Evolutionary conservation across 345 rosid species (phyloP).

Genomic region (Durio zibethinus): DNA sequence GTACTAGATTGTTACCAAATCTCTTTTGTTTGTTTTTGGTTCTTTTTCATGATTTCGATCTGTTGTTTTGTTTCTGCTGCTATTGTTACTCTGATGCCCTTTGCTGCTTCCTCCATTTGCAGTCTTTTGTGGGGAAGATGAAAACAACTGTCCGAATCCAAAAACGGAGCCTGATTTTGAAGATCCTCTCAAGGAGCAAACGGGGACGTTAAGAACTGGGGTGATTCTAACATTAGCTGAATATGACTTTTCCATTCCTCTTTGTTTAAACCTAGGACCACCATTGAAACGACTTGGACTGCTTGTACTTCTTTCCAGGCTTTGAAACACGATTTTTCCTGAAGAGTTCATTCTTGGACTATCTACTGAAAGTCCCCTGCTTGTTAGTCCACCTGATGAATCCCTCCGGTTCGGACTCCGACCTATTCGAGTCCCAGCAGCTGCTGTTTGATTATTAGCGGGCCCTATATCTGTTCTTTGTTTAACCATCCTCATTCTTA

Average conservation of each 20-base stretch:
- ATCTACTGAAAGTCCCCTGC: constrained; percentile 73
- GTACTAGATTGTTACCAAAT: constrained; percentile 23
- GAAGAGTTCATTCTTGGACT: constrained; percentile 93
- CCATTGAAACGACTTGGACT: constrained; percentile 96
- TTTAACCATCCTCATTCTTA: constrained; percentile 64
- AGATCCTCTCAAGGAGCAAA: constrained; percentile 56
- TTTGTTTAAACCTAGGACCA: constrained; percentile 68
- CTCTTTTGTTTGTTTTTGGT: background rate
- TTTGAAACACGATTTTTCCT: constrained; percentile 88
- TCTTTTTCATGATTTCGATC: constrained; percentile 24
- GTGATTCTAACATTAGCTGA: constrained; percentile 72
- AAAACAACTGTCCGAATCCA: constrained; percentile 54
- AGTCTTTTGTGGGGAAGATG: constrained; percentile 47
- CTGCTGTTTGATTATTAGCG: constrained; percentile 18
- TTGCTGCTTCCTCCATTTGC: constrained; percentile 20
- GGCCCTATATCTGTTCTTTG: constrained; percentile 27
- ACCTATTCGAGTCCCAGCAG: constrained; percentile 31
- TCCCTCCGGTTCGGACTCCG: constrained; percentile 61
- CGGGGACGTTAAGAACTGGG: constrained; percentile 75
- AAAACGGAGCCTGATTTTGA: constrained; percentile 52
- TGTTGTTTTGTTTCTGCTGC: constrained; percentile 24
- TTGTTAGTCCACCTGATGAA: constrained; percentile 32
- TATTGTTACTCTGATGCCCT: constrained; percentile 31
- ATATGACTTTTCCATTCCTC: constrained; percentile 89
- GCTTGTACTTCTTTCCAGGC: constrained; percentile 90